Evolutionary conservation across 495 filamentous ascomycete species (phyloP).

Genomic region (Talaromyces wortmannii): DNA sequence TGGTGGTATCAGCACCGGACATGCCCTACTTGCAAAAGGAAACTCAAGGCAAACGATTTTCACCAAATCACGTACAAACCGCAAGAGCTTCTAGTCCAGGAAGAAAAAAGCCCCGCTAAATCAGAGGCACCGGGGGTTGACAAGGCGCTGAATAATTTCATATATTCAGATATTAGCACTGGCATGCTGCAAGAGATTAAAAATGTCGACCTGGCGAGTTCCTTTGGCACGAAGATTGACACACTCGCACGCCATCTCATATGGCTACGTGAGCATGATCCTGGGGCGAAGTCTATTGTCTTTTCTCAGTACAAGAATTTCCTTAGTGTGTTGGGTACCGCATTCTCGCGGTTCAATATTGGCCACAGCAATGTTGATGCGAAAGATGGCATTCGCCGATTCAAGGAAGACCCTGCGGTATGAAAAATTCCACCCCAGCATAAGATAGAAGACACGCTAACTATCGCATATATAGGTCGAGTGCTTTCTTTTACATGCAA

Average conservation of each 20-base stretch:
- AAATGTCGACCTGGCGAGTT: constrained; percentile 65
- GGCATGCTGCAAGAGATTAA: constrained; percentile 72
- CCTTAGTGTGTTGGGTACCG: constrained; percentile 61
- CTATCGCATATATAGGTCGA: constrained; percentile 41
- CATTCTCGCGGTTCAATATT: constrained; percentile 63
- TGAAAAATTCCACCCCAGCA: constrained; percentile 1
- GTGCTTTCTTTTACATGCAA: constrained; percentile 83
- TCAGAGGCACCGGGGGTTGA: constrained; percentile 18
- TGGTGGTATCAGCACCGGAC: constrained; percentile 64
- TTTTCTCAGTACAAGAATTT: constrained; percentile 87
- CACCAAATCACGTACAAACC: constrained; percentile 82
- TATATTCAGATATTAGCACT: constrained; percentile 72
- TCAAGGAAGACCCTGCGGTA: constrained; percentile 64
- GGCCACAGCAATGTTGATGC: constrained; percentile 59
- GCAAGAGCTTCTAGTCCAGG: constrained; percentile 58
- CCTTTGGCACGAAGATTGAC: constrained; percentile 86
- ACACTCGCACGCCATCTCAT: constrained; percentile 72
- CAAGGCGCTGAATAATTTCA: constrained; percentile 35
- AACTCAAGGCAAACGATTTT: constrained; percentile 54
- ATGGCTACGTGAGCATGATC: constrained; percentile 79
- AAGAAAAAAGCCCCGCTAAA: constrained; percentile 44
- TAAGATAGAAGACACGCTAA: background rate
- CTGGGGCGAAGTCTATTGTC: constrained; percentile 80
- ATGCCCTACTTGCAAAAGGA: constrained; percentile 73
- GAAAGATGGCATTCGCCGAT: constrained; percentile 58